phyloP scores from a whole-genome alignment of 164 flowering plant species.

The Magnolia changhungtana region DNA sequence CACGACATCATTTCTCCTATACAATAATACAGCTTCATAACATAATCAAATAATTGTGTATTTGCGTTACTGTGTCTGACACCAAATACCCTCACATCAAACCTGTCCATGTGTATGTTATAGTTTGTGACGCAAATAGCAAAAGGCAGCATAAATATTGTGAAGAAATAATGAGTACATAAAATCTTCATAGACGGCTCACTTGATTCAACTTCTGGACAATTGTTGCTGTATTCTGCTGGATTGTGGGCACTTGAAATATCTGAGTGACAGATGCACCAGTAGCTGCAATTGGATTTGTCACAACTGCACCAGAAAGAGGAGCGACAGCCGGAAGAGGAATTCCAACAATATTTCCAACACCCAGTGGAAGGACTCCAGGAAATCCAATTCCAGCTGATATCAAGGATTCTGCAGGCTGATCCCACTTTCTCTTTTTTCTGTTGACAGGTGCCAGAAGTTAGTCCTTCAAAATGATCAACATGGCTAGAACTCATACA shows the following conservation, averaged over 20 bases:
- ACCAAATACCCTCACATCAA: no score
- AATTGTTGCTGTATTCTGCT: slow-evolving; percentile 40
- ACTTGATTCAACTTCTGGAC: slow-evolving; percentile 56
- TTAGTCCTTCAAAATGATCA: background rate
- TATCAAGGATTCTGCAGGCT: slow-evolving; percentile 73
- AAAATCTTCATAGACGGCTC: slow-evolving; percentile 14
- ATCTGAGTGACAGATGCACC: slow-evolving; percentile 27
- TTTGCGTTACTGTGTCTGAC: no score
- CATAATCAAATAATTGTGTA: no score
- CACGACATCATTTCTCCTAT: no score
- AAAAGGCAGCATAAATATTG: background rate
- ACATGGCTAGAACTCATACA: background rate
- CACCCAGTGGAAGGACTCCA: slow-evolving; percentile 40
- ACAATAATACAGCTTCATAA: no score
- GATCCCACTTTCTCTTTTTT: slow-evolving; percentile 97
- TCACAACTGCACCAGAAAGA: slow-evolving; percentile 27
- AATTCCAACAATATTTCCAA: slow-evolving; percentile 37
- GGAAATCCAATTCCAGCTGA: slow-evolving; percentile 51
- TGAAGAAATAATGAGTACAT: background rate
- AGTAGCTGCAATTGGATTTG: slow-evolving; percentile 29
- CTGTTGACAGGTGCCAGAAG: slow-evolving; percentile 30
- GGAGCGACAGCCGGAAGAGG: slow-evolving; percentile 36
- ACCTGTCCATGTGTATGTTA: background rate
- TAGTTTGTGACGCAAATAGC: background rate
- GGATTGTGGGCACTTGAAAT: slow-evolving; percentile 34